Evolutionary conservation across 2,329 filamentous ascomycete genomes (phyloP), one percentile per base, ranked within the genome.

Genomic region (Stylonectria norvegica): DNA sequence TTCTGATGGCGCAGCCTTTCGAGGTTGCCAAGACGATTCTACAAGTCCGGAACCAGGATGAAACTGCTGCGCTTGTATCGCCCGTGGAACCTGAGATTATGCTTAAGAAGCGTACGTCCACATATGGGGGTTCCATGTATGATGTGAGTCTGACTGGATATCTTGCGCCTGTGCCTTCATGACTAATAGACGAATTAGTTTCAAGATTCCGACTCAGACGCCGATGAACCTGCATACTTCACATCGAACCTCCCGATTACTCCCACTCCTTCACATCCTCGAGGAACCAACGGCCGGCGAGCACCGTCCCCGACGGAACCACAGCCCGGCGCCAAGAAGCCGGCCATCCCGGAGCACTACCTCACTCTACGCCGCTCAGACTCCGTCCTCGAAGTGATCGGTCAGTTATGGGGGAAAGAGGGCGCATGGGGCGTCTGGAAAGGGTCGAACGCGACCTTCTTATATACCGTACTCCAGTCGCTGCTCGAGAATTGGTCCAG

Each of bases 371-470:
- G 83, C 49, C 82, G 83, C 43, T 73, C 86, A 9, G 86, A 91
- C 59, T 91, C 90, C 1, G 73, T 97, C 42, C 78, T 90, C 54
- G 89, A 95, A 51, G 88, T 93, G 3, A 79, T 98, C 45, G 83
- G 83, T 5, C 86, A 94, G 60, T 69, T 97, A 15, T 97, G 93
- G 87, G 77, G 84, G 34, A 91, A 86, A 53, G 91, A 95, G 61
- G 88, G 89, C 23, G 84, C 84, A 1, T 90, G 89, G 75, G 93
- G 93, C 4, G 83, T 96, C 5, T 98, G 91, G 90, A 96, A 96
- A 63, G 82, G 85, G 7, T 88, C 89, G 25, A 97, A 97, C 61
- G 81, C 86, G 11, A 94, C 89, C 1, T 98, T 97, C 58, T 73
- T 97, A 35, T 95, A 97, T 67, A 86, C 83, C 0, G 79, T 96